A percentile compares a stretch with the other conserved stretches of the same genome.
Evolutionary conservation across 805 yeast genomes (phyloP).

Genomic region (Nakazawaea wickerhamii): DNA sequence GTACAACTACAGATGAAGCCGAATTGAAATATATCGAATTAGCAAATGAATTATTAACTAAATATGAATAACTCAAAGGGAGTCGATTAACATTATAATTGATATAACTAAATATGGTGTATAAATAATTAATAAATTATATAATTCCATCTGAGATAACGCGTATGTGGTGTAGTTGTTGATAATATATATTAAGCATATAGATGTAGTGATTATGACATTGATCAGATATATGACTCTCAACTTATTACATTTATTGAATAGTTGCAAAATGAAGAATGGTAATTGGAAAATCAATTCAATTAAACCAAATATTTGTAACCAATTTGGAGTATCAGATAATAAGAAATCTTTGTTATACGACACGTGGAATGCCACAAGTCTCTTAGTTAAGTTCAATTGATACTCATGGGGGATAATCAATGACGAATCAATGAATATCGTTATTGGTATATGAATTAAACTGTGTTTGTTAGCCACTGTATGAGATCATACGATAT

Average conservation of each 20-base stretch:
- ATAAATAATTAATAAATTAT: constrained; percentile 48
- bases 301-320: constrained; percentile 59
- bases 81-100: no score
- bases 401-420: constrained; percentile 53
- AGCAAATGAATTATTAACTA: constrained; percentile 57
- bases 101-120: constrained; percentile 68
- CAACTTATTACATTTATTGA: no score
- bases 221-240: constrained; percentile 68
- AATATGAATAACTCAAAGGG: constrained; percentile 40
- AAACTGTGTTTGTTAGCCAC: constrained; percentile 21
- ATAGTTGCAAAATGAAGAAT: constrained; percentile 46
- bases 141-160: constrained; percentile 30
- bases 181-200: constrained; percentile 55
- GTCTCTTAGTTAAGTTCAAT: constrained; percentile 38
- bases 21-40: constrained; percentile 72
- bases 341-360: constrained; percentile 71
- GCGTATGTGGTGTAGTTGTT: constrained; percentile 32
- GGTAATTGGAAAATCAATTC: constrained; percentile 82
- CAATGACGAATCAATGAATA: constrained; percentile 69
- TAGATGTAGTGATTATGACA: constrained; percentile 74
- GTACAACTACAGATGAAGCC: constrained; percentile 84
- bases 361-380: constrained; percentile 55
- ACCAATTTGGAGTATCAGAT: constrained; percentile 56
- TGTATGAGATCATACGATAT: not conserved
- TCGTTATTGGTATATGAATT: constrained; percentile 70